Evolutionary conservation across 345 rosid species (phyloP), one percentile per base, ranked within the genome.

Genomic region (Eucalyptus curtisii): DNA sequence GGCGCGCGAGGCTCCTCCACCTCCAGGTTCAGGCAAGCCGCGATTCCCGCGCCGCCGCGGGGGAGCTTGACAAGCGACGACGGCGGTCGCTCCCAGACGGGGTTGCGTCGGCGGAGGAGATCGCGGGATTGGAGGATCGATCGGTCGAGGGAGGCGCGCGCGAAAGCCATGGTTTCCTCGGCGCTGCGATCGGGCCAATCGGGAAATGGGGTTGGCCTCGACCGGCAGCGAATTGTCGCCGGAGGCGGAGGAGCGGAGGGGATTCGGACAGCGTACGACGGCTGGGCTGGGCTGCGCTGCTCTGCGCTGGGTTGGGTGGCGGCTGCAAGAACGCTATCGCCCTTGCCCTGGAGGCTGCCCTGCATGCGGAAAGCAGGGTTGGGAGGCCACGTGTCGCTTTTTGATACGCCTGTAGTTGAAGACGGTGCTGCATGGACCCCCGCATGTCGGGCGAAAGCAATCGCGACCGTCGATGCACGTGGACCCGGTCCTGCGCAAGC

Each of bases 11-110:
- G 90, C 27, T 88, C 89, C 88, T 89, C 59, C 48, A 87, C 59
- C 42, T 91, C 93, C 86, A 91, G 61, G 84, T 88, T 89, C 31
- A 94, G 88, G 88, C 93, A 88, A 7, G 94, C 91, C 20, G 25
- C 7, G 57, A 49, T 79, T 47, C 50, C 31, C 12, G 13, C 52
- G 25, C 57, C 61, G 40, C 88, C 40, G 22, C 87, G 57, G 40
- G 55, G 49, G 85, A 76, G 30, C 88, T 86, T 88, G 87, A 88
- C 82, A 12, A 88, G 80, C 30, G 80, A 52, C 61, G 44, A n/a
- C 19, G 90, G 64, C 19, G 89, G 64, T 57, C 88, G 79, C 15
- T 45, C 85, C 66, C 88, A 82, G 55, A 44, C 84, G 24, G 53
- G 89, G 87, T 49, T 66, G 50, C 86, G 64, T 44, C 50, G 85